Percentiles rank a stretch among this genome's conserved stretches.
Evolutionary conservation across 169 alveolate genomes (phyloP).

Genomic region (Perkinsus marinus): DNA sequence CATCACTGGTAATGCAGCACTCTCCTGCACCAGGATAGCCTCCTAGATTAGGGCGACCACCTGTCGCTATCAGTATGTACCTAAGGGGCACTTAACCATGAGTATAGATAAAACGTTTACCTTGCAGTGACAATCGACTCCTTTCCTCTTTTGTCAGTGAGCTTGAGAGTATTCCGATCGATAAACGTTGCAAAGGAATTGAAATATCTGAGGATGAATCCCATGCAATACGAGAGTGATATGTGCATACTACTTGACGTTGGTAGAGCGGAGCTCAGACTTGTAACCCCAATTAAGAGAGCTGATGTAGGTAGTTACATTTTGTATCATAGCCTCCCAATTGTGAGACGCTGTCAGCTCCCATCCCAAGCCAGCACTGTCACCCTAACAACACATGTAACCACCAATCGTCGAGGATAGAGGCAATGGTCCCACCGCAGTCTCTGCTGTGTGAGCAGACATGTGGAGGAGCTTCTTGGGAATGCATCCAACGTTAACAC

Average conservation of each 20-base stretch:
- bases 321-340: neutral
- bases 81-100: conserved; percentile 24
- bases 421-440: neutral
- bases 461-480: conserved; percentile 96
- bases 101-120: neutral
- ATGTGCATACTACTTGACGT: neutral
- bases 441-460: conserved; percentile 5
- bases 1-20: conserved; percentile 86
- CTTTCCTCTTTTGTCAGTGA: conserved; percentile 13
- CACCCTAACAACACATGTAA: neutral
- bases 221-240: neutral
- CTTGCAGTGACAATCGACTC: conserved; percentile 42
- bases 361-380: conserved; percentile 5
- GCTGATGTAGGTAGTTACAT: neutral
- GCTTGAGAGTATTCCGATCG: neutral
- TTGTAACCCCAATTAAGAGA: conserved; percentile 7
- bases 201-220: neutral
- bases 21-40: conserved; percentile 79
- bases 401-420: neutral
- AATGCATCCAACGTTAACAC: conserved; percentile 98
- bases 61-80: conserved; percentile 78
- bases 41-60: conserved; percentile 79
- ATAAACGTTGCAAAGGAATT: neutral
- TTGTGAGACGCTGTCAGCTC: neutral
- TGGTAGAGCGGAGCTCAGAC: neutral